These are phyloP conservation scores for Oenanthe sinensis DNA, from an alignment of 129 eudicot species.

Conservation along the genomic window DNA sequence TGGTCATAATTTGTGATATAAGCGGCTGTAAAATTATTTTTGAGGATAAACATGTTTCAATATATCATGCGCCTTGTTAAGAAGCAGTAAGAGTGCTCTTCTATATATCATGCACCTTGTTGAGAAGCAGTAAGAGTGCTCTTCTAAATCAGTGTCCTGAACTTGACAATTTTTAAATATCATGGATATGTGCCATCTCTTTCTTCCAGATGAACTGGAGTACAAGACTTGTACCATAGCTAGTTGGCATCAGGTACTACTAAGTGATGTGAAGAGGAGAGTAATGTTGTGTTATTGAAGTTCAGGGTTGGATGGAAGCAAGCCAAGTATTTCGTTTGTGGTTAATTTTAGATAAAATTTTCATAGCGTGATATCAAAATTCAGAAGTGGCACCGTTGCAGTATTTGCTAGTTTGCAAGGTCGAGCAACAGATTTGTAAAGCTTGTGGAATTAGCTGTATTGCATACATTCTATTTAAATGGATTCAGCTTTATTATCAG, in stretches of 20 bases:
- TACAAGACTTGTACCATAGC: neutral
- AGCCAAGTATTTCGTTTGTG: neutral
- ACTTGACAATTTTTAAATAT: neutral
- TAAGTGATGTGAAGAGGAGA: neutral
- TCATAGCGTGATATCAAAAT: neutral
- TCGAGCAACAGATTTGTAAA: neutral
- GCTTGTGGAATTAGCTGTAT: neutral
- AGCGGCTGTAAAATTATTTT: neutral
- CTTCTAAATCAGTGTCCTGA: neutral
- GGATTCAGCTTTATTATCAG: neutral
- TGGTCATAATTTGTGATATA: constrained; percentile 9
- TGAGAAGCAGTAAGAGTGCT: neutral
- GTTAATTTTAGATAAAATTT: neutral
- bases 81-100: neutral
- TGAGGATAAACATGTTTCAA: neutral
- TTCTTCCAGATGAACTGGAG: neutral
- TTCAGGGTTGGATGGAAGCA: neutral
- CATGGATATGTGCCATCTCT: neutral
- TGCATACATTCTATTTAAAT: neutral
- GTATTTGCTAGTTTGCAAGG: neutral
- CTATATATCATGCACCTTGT: neutral
- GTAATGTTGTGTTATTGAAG: neutral
- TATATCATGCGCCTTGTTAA: neutral
- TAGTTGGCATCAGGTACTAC: neutral
- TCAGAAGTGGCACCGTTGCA: neutral